Percentiles rank a stretch among this genome's conserved stretches.
Evolutionary conservation across 2,329 filamentous ascomycete genomes (phyloP).

Genomic region (Calonectria fujianensis): DNA sequence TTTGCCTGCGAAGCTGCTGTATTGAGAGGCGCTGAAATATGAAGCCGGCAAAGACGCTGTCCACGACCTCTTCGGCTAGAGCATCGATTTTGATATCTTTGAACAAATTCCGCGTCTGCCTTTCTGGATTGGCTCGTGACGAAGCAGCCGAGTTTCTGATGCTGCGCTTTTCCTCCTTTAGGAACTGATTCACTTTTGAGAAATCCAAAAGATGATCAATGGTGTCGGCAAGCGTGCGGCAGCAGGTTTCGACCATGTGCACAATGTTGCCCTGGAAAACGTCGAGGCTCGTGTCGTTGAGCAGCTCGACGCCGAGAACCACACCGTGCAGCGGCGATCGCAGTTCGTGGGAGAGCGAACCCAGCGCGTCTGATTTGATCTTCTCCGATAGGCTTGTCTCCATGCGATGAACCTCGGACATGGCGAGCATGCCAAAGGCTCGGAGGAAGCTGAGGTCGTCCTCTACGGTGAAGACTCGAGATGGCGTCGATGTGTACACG

Average conservation of each 20-base stretch:
- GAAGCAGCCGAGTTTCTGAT: neutral
- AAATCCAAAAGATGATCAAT: constrained; percentile 73
- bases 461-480: constrained; percentile 65
- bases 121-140: neutral
- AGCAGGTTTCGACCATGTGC: constrained; percentile 70
- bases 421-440: constrained; percentile 73
- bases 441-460: constrained; percentile 71
- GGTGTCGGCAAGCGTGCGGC: constrained; percentile 71
- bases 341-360: constrained; percentile 77
- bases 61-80: constrained; percentile 50
- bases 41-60: constrained; percentile 50
- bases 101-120: constrained; percentile 11
- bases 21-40: constrained; percentile 45
- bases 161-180: constrained; percentile 40
- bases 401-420: constrained; percentile 73
- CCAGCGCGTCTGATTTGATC: constrained; percentile 75
- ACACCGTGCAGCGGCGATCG: constrained; percentile 77
- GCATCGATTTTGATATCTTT: constrained; percentile 41
- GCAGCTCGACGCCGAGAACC: constrained; percentile 71
- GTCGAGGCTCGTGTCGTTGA: constrained; percentile 70
- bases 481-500: constrained; percentile 66
- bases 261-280: constrained; percentile 68
- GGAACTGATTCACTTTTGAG: constrained; percentile 70
- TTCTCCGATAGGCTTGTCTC: constrained; percentile 62
- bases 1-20: constrained; percentile 41